Percentiles rank a stretch among this genome's conserved stretches.
phyloP scores from a whole-genome alignment of 1,284 basidiomycete genomes.

The Porodaedalea pini region DNA sequence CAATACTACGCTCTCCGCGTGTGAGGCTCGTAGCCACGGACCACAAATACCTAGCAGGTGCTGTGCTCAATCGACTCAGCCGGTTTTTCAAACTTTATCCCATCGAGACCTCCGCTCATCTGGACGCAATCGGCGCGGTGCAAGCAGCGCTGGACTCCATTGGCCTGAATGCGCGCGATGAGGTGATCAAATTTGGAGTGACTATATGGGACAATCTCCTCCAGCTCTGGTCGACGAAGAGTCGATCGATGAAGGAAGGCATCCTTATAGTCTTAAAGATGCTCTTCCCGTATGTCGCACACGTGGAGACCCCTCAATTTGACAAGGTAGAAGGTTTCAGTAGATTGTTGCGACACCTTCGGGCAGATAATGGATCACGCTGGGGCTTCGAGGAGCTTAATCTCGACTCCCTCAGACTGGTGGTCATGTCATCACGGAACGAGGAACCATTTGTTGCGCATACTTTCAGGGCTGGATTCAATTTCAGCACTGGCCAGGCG shows the following conservation, averaged over 20 bases:
- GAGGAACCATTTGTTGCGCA: conserved; percentile 49
- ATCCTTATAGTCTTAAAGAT: conserved; percentile 65
- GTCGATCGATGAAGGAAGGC: conserved; percentile 61
- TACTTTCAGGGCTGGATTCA: conserved; percentile 69
- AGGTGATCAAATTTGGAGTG: conserved; percentile 56
- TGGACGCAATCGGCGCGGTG: conserved; percentile 66
- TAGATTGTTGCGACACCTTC: conserved; percentile 51
- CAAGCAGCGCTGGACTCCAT: conserved; percentile 68
- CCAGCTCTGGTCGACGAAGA: conserved; percentile 73
- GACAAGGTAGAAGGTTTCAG: conserved; percentile 42
- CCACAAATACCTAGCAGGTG: conserved; percentile 39
- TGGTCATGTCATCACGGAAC: conserved; percentile 32
- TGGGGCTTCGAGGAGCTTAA: conserved; percentile 62
- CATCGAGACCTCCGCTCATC: conserved; percentile 69
- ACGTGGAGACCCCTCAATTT: conserved; percentile 20
- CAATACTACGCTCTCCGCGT: conserved; percentile 58
- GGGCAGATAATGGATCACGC: conserved; percentile 59
- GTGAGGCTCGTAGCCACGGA: conserved; percentile 49
- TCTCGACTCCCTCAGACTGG: conserved; percentile 61
- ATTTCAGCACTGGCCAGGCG: conserved; percentile 69
- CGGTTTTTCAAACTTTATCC: conserved; percentile 66
- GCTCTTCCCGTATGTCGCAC: conserved; percentile 69
- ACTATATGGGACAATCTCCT: conserved; percentile 64
- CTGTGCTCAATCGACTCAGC: conserved; percentile 61
- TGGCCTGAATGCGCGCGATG: conserved; percentile 64